Evolutionary conservation across 1,284 basidiomycete species (phyloP), one percentile per base, ranked within the genome.

Genomic region (Ustilago crameri): DNA sequence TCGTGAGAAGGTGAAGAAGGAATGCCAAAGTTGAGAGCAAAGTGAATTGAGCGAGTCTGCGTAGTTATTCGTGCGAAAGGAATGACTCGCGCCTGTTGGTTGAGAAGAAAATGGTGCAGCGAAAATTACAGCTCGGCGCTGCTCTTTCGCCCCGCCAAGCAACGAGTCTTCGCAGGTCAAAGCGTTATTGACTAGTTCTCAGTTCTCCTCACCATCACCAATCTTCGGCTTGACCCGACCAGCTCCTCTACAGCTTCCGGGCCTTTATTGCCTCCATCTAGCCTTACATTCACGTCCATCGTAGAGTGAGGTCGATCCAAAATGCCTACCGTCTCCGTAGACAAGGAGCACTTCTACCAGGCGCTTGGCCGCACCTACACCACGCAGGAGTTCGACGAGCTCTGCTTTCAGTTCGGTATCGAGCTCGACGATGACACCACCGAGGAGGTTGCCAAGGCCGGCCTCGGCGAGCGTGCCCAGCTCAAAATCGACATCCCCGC

Each of bases 381-480:
- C 37, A 75, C 76, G 3, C 67, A 95, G 70, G 93, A 95, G 78
- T 98, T 98, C 81, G 95, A 98, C 85, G 89, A 91, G 82, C 88
- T 98, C 53, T 93, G 93, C 83, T 98, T 98, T 86, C 93, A 98
- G 78, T 98, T 95, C 85, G 95, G 95, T 59, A 88, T 98, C 65
- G 95, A 98, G 86, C 87, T 98, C 41, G 95, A 98, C 82, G 95
- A 97, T 85, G 95, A 98, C 92, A 97, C 94, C 27, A 96, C 94
- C 2, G 88, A 90, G 78, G 91, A 93, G 76, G 92, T 95, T 38
- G 88, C 93, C 80, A 91, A 89, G 49, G 89, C 75, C 3, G 78
- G 76, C 88, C 61, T 90, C 88, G 83, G 92, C 89, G 86, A 91
- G 90, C 75, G 93, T 90, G 40, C 95, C 89, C 91, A 95, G 91